Percentiles rank a stretch among this genome's conserved stretches.
Evolutionary conservation across 2,329 filamentous ascomycete genomes (phyloP).

Genomic region (Penicillium decumbens): DNA sequence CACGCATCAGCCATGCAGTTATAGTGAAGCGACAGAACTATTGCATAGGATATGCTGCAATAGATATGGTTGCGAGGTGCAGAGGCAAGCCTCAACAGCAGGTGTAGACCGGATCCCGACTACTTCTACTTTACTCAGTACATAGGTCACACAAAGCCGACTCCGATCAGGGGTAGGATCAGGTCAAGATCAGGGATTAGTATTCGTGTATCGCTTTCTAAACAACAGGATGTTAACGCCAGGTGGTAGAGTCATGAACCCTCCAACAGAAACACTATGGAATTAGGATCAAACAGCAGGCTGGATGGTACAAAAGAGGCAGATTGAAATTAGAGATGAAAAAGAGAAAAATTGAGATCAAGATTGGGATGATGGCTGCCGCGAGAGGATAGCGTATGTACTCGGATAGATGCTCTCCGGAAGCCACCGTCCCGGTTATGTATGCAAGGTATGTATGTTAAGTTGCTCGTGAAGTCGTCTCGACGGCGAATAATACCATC

Average conservation of each 20-base stretch:
- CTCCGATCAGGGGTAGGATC: not conserved
- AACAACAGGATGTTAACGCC: not conserved
- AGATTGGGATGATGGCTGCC: not conserved
- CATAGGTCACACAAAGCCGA: not conserved
- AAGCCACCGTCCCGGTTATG: not conserved
- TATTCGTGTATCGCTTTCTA: slow-evolving; percentile 1
- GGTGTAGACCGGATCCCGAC: not conserved
- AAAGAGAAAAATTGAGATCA: not conserved
- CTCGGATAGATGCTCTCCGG: not conserved
- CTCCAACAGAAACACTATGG: not conserved
- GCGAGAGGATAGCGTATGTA: slow-evolving; percentile 2
- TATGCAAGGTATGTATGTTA: slow-evolving; percentile 10
- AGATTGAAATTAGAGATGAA: slow-evolving; percentile 4
- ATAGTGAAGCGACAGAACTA: not conserved
- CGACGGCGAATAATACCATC: slow-evolving; percentile 3
- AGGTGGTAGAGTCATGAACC: not conserved
- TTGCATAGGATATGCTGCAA: not conserved
- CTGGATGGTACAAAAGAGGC: slow-evolving; percentile 5
- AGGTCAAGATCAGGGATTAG: not conserved
- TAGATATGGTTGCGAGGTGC: not conserved
- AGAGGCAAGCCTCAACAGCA: not conserved
- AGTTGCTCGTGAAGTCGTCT: slow-evolving; percentile 14
- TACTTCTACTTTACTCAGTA: not conserved
- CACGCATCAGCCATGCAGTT: not conserved
- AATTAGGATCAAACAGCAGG: slow-evolving; percentile 6